A percentile compares a stretch with the other conserved stretches of the same genome.
These are phyloP conservation scores for Wickerhamomyces canadensis DNA, from an alignment of 805 yeast genomes.

Conservation along the genomic window DNA sequence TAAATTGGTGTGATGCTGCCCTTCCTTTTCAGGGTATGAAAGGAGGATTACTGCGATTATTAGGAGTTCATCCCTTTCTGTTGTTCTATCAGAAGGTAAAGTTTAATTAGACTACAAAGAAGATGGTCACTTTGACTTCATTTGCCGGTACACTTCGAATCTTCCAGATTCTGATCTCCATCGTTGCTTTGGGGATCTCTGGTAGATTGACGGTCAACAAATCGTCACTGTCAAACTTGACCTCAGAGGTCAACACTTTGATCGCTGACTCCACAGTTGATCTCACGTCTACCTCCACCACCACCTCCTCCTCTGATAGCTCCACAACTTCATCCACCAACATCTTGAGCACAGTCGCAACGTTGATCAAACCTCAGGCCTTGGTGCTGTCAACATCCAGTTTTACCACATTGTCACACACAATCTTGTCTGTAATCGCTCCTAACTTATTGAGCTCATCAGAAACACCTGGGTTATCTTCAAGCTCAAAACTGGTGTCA, in stretches of 20 bases:
- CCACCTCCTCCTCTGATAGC: background rate
- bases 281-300: background rate
- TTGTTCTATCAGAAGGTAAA: too few relatives aligned
- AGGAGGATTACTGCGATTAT: too few relatives aligned
- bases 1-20: too few relatives aligned
- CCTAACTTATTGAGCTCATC: too few relatives aligned
- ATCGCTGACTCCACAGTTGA: background rate
- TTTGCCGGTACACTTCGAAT: constrained; percentile 1
- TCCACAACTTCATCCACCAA: background rate
- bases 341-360: background rate
- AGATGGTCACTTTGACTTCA: background rate
- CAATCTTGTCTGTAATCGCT: constrained; percentile 4
- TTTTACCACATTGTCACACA: constrained; percentile 8
- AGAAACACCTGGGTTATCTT: constrained; percentile 11
- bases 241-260: background rate
- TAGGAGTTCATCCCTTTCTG: too few relatives aligned
- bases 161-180: constrained; percentile 1
- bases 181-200: constrained; percentile 1
- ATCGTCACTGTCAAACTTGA: background rate
- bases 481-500: constrained; percentile 1
- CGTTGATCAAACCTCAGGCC: constrained; percentile 1
- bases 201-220: background rate
- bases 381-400: constrained; percentile 3
- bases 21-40: too few relatives aligned
- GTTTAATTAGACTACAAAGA: too few relatives aligned